A percentile compares a stretch with the other conserved stretches of the same genome.
phyloP scores from a whole-genome alignment of 1,139 yeast genomes.

The Pichia sp. region DNA sequence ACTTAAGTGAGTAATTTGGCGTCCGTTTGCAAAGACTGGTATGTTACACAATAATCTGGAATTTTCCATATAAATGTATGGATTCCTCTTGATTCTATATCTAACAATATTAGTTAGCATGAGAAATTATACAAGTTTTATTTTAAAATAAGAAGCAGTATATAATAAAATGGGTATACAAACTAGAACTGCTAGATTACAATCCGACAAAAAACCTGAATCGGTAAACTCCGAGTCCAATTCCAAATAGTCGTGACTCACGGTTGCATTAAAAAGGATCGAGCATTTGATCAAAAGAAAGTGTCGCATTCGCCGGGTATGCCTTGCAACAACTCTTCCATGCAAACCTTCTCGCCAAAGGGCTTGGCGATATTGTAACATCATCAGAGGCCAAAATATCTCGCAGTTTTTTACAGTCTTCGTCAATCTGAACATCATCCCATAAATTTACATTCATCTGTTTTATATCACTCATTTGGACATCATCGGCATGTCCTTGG shows the following conservation, averaged over 20 bases:
- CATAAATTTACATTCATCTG: neutral
- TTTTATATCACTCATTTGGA: neutral
- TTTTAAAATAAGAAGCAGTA: neutral
- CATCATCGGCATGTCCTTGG: neutral
- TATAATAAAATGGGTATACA: neutral
- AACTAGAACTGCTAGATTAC: neutral
- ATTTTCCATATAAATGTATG: too few species aligned
- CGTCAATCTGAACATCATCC: neutral
- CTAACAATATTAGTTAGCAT: too few species aligned
- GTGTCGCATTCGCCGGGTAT: neutral
- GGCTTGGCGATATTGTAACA: neutral
- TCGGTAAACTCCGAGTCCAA: neutral
- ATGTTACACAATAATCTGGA: too few species aligned
- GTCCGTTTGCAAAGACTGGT: too few species aligned
- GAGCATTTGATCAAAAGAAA: neutral
- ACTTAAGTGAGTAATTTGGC: too few species aligned
- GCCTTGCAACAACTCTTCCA: neutral
- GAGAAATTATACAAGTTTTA: too few species aligned
- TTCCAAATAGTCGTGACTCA: neutral
- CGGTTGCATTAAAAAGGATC: neutral
- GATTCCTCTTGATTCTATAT: too few species aligned
- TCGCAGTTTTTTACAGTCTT: neutral
- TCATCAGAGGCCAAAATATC: neutral
- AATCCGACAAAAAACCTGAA: neutral
- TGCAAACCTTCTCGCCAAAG: neutral